Base-by-base conservation (phyloP, 768 basidiomycete genomes). In the Dictyophora rubrovolvata region DNA sequence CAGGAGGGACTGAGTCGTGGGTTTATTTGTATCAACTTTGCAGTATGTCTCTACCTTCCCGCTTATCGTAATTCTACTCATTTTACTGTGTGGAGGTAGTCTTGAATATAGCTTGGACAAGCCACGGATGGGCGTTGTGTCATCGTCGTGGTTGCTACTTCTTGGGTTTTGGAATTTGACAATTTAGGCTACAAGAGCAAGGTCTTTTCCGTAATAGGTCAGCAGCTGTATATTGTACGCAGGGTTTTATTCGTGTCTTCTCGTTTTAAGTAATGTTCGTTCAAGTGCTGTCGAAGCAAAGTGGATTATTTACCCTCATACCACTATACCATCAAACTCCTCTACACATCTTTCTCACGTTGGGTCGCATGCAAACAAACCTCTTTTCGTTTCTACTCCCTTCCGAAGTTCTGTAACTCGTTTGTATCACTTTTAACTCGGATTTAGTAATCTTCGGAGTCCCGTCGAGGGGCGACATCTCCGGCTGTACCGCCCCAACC, bases 141-240 rank as follows among this genome's bases (percentile, higher is more conserved):
- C 85, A 54, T 83, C 87, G 1, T 23, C 75, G 3, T 48, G 87
- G 18, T 71, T 75, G 28, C 90, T n/a, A 66, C 93, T 17, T 65
- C 86, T 5, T 94, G 92, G 86, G 83, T 82, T 78, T 1, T 95
- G 93, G 93, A 84, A 95, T 67, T 91, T 89, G 12, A 87, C 87
- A 78, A 73, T 63, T 82, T 84, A 12, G 78, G 80, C 64, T 73
- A 79, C 42, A 87, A 90, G 73, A 87, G 89, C 2, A 80, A 87
- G 18, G 79, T 83, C 61, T 76, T 90, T 20, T 81, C 86, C 52
- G 73, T 88, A 36, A 76, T 74, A 23, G 87, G 89, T 21, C 87
- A 83, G 68, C 70, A 69, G 8, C 66, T 69, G 59, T 87, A 91
- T 66, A 82, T 80, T 62, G 89, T 85, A 66, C n/a, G n/a, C n/a